Evolutionary conservation across 371 early-diverging fungal genomes (phyloP), one percentile per base, ranked within the genome.

Genomic region (Mortierella sp.): DNA sequence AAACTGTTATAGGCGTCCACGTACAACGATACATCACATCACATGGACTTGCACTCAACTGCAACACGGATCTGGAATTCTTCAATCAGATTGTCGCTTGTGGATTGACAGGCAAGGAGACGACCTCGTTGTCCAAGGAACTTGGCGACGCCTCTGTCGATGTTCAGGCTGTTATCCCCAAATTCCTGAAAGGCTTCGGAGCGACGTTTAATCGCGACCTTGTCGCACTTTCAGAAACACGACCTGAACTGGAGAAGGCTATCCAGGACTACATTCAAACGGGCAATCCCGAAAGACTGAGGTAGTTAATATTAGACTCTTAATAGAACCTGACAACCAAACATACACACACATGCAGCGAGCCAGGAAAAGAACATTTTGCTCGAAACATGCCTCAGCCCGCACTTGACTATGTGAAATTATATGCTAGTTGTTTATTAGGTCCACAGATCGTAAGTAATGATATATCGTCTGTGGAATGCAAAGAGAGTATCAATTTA

Each of bases 1-100:
- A n/a, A 14, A 29, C 14, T 16, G 38, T 68, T 44, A 54, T 89
- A 93, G 97, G 98, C 38, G 94, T 98, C n/a, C 97, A 97, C 75
- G 91, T 98, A 5, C 94, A 94, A 72, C 90, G 95, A 6, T 96
- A 96, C 84, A 94, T 98, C n/a, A 97, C 98, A 21, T 93, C 93
- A 14, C 99, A 99, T 88, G 99, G 99, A 5, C 91, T 98, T 74
- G 98, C 99, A 0, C 90, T 99, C 48, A 99, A 99, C 83, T 97
- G 97, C 87, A 91, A 95, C 79, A 94, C 95, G 0, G 97, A 98
- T 87, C 88, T 99, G 60, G 63, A 56, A 11, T 98, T 96, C 95
- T 99, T 95, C 83, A 84, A 94, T 14, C 92, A 97, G 72, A 98
- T 99, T 79, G 92, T 98, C 3, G 96, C 98, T 0, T 99, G 99